Evolutionary conservation across 1,284 basidiomycete genomes (phyloP), one percentile per base, ranked within the genome.

Genomic region (Heliocybe sulcata): DNA sequence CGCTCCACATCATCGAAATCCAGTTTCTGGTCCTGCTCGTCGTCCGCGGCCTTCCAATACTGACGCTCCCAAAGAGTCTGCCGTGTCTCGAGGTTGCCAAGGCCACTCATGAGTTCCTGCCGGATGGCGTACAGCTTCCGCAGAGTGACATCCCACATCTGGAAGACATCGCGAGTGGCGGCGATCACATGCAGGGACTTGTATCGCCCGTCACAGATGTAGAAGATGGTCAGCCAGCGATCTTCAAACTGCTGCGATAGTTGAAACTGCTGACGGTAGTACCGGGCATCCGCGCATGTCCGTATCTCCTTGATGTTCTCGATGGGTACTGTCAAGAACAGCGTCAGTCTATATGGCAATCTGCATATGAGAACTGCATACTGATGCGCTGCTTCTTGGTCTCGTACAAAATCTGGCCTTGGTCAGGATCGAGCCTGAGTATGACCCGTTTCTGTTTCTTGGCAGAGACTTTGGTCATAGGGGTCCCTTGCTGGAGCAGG

Each of bases 161-260:
- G 71, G 64, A 91, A 88, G 0, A 85, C 77, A 23, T 90, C 84
- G 51, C 74, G 71, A 0, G 87, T 85, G 1, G 85, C 75, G 0
- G 94, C 91, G 57, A 98, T 82, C 56, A 98, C 78, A 65, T 98
- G 94, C 12, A 97, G 79, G 0, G 92, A 90, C 74, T 98, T 98
- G 83, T 95, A 98, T 49, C 82, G 80, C 31, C 83, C 83, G 25
- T 85, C 84, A 55, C 86, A 75, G 50, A 87, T 80, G 64, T 92
- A 92, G 54, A 91, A 76, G 72, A 92, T 79, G 6, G 88, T 89
- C 56, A 92, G 74, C 88, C 89, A 93, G 29, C 83, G 77, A 51
- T 79, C 74, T 64, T 89, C 81, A 62, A 79, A 78, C 51, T 82
- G 75, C 54, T 72, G 68, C 0, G 84, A 72, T 47, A 87, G 75